Evolutionary conservation across 345 rosid genomes (phyloP).

Genomic region (Linum tenue): DNA sequence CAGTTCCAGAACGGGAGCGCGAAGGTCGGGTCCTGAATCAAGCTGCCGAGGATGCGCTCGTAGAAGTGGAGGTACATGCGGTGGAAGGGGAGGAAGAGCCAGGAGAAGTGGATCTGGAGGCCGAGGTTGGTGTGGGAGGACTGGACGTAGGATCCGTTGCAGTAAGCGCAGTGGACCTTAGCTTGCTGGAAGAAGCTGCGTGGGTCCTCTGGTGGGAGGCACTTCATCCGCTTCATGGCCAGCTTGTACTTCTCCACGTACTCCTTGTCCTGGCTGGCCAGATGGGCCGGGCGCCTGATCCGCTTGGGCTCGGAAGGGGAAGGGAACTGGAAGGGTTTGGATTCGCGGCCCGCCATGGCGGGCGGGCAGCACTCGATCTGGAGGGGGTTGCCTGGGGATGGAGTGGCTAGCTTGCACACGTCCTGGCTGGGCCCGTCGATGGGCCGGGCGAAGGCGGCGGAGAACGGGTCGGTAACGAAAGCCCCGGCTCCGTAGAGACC

Average conservation of each 20-base stretch:
- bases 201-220: background rate
- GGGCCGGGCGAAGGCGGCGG: background rate
- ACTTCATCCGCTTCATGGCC: background rate
- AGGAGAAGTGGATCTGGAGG: background rate
- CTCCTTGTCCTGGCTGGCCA: background rate
- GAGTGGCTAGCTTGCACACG: background rate
- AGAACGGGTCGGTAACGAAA: background rate
- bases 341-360: background rate
- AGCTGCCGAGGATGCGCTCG: constrained; percentile 2
- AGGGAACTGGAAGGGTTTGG: background rate
- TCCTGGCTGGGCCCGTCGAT: background rate
- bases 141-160: constrained; percentile 2
- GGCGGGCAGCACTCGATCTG: background rate
- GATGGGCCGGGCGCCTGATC: background rate
- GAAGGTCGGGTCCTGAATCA: background rate
- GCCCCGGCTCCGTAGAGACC: background rate
- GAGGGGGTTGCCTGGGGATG: background rate
- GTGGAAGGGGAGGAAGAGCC: constrained; percentile 3
- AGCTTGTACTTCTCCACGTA: background rate
- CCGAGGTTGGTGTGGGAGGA: background rate
- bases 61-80: constrained; percentile 5
- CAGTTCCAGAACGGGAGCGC: background rate
- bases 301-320: background rate
- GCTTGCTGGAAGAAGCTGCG: constrained; percentile 1
- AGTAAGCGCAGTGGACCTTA: background rate